Percentiles rank a stretch among this genome's conserved stretches.
Evolutionary conservation across 306 rosid species (phyloP).

Genomic region (Dryas alaskensis): DNA sequence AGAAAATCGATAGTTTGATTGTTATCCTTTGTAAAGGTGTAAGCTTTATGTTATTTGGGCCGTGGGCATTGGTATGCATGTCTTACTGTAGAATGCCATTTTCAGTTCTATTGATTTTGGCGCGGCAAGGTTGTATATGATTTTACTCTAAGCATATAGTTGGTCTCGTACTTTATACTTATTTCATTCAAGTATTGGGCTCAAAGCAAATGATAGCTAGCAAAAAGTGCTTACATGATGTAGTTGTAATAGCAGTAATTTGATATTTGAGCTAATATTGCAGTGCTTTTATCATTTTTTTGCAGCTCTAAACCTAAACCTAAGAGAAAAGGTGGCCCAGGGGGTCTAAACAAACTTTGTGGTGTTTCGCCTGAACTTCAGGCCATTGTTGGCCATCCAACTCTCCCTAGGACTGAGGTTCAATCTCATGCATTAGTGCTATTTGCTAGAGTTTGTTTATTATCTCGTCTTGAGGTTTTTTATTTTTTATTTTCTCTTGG

Average conservation of each 20-base stretch:
- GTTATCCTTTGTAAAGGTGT: too few species aligned
- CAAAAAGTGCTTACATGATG: neutral
- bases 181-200: neutral
- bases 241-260: neutral
- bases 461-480: slow-evolving; percentile 15
- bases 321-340: slow-evolving; percentile 89
- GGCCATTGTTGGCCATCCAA: slow-evolving; percentile 83
- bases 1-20: too few species aligned
- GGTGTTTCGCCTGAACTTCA: slow-evolving; percentile 88
- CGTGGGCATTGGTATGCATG: neutral
- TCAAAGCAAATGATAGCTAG: neutral
- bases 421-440: neutral
- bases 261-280: slow-evolving; percentile 21
- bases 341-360: slow-evolving; percentile 77
- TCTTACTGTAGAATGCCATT: neutral
- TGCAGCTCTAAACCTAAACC: slow-evolving; percentile 60
- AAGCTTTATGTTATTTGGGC: too few species aligned
- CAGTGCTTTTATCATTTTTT: slow-evolving; percentile 3
- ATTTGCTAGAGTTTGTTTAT: neutral
- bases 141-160: neutral
- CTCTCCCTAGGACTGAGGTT: slow-evolving; percentile 81
- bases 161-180: neutral
- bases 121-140: neutral
- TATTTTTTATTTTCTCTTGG: slow-evolving; percentile 1
- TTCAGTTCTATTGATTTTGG: neutral